These are phyloP conservation scores for Kluyveromyces dobzhanskii DNA, from an alignment of 805 yeast genomes.

Conservation along the genomic window DNA sequence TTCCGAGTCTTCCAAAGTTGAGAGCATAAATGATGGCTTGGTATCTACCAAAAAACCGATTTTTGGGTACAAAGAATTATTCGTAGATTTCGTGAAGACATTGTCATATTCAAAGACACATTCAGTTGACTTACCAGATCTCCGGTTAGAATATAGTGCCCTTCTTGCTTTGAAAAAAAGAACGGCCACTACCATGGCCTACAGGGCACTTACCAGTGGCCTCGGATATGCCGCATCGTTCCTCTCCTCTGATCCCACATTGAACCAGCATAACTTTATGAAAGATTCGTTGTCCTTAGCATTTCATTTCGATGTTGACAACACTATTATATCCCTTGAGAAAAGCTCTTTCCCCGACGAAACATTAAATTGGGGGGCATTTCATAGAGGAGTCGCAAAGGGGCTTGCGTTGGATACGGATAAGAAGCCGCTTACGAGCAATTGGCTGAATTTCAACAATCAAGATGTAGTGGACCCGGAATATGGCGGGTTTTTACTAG, in stretches of 20 bases:
- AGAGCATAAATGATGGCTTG: not conserved
- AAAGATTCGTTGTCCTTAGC: not conserved
- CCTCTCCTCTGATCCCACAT: not conserved
- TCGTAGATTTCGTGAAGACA: slow-evolving; percentile 1
- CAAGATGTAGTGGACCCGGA: slow-evolving; percentile 65
- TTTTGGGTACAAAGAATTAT: slow-evolving; percentile 1
- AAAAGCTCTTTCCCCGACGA: slow-evolving; percentile 43
- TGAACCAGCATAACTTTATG: not conserved
- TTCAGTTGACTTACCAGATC: slow-evolving; percentile 1
- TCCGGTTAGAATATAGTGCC: slow-evolving; percentile 1
- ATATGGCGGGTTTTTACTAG: slow-evolving; percentile 92
- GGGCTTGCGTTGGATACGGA: slow-evolving; percentile 69
- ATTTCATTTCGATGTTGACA: slow-evolving; percentile 44
- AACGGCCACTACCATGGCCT: slow-evolving; percentile 52
- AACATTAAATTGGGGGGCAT: slow-evolving; percentile 70
- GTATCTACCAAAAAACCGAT: slow-evolving; percentile 1
- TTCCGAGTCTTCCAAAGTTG: not conserved
- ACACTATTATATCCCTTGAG: slow-evolving; percentile 54
- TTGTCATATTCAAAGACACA: slow-evolving; percentile 2
- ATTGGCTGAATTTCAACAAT: slow-evolving; percentile 86
- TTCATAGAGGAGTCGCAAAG: slow-evolving; percentile 85
- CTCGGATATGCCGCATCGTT: slow-evolving; percentile 17
- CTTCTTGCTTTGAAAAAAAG: slow-evolving; percentile 36
- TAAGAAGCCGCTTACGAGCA: slow-evolving; percentile 56
- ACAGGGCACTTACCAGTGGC: slow-evolving; percentile 57